Evolutionary conservation across 306 rosid species (phyloP).

Genomic region (Medicago arabica): DNA sequence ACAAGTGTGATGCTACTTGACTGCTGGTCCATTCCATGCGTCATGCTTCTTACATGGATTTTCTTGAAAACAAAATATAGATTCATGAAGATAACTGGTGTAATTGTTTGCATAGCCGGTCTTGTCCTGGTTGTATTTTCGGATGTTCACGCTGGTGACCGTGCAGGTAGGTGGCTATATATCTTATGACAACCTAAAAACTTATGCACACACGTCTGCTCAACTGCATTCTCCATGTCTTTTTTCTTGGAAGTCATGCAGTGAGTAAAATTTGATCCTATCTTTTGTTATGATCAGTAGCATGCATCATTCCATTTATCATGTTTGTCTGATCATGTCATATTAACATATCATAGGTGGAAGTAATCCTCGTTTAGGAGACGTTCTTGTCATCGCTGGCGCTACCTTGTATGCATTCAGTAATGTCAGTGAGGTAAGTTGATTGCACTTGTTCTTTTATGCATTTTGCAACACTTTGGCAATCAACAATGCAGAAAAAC

Average conservation of each 20-base stretch:
- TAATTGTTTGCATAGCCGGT: slow-evolving; percentile 81
- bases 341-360: slow-evolving; percentile 66
- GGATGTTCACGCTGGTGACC: slow-evolving; percentile 88
- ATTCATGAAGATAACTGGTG: slow-evolving; percentile 75
- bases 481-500: slow-evolving; percentile 1
- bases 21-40: slow-evolving; percentile 94
- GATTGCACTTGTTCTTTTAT: slow-evolving; percentile 9
- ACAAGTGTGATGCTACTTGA: slow-evolving; percentile 97
- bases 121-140: slow-evolving; percentile 88
- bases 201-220: neutral
- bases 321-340: slow-evolving; percentile 45
- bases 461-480: neutral
- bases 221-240: neutral
- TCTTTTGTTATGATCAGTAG: slow-evolving; percentile 5
- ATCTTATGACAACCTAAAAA: slow-evolving; percentile 19
- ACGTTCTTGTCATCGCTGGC: slow-evolving; percentile 76
- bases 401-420: slow-evolving; percentile 85
- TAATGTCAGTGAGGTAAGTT: slow-evolving; percentile 82
- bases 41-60: slow-evolving; percentile 93
- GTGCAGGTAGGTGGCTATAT: slow-evolving; percentile 60
- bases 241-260: slow-evolving; percentile 27
- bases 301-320: slow-evolving; percentile 20
- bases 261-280: slow-evolving; percentile 17
- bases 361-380: slow-evolving; percentile 76
- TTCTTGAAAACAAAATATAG: slow-evolving; percentile 94